Evolutionary conservation across 2,329 filamentous ascomycete genomes (phyloP), one percentile per base, ranked within the genome.

Genomic region (Pseudocercospora vitis): DNA sequence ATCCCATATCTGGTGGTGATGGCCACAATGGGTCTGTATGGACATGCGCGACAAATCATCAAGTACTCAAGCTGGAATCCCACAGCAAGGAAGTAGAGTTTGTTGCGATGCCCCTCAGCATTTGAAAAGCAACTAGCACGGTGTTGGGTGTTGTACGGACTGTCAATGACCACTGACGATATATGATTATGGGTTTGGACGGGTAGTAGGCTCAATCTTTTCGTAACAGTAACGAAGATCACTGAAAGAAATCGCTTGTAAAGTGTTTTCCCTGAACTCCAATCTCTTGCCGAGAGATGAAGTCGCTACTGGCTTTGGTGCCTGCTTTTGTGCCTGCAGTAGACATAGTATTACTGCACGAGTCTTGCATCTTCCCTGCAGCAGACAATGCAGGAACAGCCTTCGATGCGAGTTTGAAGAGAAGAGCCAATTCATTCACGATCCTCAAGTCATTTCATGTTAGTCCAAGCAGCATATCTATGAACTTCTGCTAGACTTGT

Each of bases 11-110:
- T 78, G 21, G 65, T 77, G 9, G 57, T 77, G 31, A 71, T 70
- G 50, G 74, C 75, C 2, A 70, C 71, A 1, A 76, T 77, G 63
- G 75, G 75, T 7, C 63, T 78, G 12, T 77, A 75, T 53, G 75
- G 74, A 5, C 74, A 78, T 55, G 75, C 75, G 24, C 67, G 75
- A 56, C 74, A 77, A 59, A 62, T 76, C 26, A 73, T 74, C 48
- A 71, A 68, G 49, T 78, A 78, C 57, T 72, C 70, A 50, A 72
- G 69, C 12, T 78, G 75, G 76, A 78, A 78, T 57, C 74, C 76
- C n/a, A 78, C 76, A 2, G 71, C 71, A 23, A 64, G 72, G 52
- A 63, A 61, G 49, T 61, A 46, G 31, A 18, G 4, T 37, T 12
- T 12, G 12, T 12, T 23, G 18, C 19, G 19, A 21, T 23, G 3